phyloP scores from a whole-genome alignment of 106 monocot genomes.

The Dactylorhiza incarnata region DNA sequence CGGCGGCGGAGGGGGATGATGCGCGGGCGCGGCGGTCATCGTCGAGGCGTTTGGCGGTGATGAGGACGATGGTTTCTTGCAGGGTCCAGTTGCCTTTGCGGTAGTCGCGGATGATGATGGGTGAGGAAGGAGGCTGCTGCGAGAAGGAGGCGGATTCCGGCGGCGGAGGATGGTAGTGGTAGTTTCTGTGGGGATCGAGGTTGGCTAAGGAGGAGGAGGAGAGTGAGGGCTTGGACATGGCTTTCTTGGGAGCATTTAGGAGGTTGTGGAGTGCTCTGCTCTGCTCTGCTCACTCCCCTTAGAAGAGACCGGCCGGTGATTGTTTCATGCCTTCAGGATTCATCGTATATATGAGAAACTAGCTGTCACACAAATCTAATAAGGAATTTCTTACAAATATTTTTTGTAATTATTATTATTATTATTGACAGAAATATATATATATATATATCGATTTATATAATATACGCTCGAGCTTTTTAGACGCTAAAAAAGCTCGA shows the following conservation, averaged over 20 bases:
- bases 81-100: constrained; percentile 96
- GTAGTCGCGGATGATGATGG: constrained; percentile 52
- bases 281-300: no score
- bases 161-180: constrained; percentile 12
- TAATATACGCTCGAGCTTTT: no score
- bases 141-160: constrained; percentile 9
- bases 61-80: constrained; percentile 81
- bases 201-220: not conserved
- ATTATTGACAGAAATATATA: no score
- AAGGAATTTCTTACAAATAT: no score
- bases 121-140: constrained; percentile 7
- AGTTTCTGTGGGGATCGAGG: not conserved
- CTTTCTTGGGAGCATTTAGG: constrained; percentile 4
- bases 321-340: no score
- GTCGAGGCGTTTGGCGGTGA: constrained; percentile 85
- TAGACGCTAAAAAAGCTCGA: no score
- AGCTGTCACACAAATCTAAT: no score
- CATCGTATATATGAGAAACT: no score
- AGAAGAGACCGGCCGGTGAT: no score
- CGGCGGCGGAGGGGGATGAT: not conserved
- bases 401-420: no score
- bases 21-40: constrained; percentile 49
- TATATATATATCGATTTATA: no score
- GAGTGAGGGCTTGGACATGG: constrained; percentile 22
- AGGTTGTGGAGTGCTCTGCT: no score